Percentiles rank a stretch among this genome's conserved stretches.
These are phyloP conservation scores for Alternaria triticimaculans DNA, from an alignment of 2,329 filamentous ascomycete species.

Conservation along the genomic window DNA sequence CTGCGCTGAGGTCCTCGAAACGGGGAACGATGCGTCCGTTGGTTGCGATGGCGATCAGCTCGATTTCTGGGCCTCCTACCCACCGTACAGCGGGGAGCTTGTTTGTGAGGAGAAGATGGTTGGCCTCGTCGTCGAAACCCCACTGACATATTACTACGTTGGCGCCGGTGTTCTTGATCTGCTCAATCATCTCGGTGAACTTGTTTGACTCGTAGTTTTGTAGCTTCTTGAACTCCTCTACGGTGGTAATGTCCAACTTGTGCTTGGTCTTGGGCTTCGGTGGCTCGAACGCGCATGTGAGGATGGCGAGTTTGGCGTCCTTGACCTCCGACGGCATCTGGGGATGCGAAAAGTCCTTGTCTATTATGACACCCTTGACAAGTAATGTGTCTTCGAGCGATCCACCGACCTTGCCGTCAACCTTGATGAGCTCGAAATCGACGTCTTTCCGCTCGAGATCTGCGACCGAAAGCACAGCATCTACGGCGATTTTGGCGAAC, in stretches of 20 bases:
- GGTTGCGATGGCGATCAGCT: constrained; percentile 97
- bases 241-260: constrained; percentile 94
- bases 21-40: constrained; percentile 97
- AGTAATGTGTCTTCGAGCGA: constrained; percentile 90
- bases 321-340: constrained; percentile 97
- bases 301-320: constrained; percentile 95
- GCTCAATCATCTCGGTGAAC: constrained; percentile 97
- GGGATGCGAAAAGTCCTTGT: constrained; percentile 99
- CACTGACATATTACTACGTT: constrained; percentile 99
- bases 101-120: constrained; percentile 96
- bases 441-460: constrained; percentile 96
- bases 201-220: constrained; percentile 96
- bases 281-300: constrained; percentile 97
- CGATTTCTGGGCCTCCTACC: constrained; percentile 98
- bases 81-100: constrained; percentile 93
- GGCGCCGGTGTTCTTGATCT: constrained; percentile 96
- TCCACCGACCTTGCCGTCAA: constrained; percentile 97
- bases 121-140: constrained; percentile 99
- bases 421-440: constrained; percentile 98
- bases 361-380: constrained; percentile 96
- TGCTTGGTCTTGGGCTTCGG: constrained; percentile 99
- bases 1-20: constrained; percentile 89
- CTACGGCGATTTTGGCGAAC: constrained; percentile 95
- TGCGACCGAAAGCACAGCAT: constrained; percentile 94
- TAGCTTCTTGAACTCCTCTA: constrained; percentile 98